A percentile compares a stretch with the other conserved stretches of the same genome.
Evolutionary conservation across 2,329 filamentous ascomycete genomes (phyloP).

Genomic region (Cladosporium sp.): DNA sequence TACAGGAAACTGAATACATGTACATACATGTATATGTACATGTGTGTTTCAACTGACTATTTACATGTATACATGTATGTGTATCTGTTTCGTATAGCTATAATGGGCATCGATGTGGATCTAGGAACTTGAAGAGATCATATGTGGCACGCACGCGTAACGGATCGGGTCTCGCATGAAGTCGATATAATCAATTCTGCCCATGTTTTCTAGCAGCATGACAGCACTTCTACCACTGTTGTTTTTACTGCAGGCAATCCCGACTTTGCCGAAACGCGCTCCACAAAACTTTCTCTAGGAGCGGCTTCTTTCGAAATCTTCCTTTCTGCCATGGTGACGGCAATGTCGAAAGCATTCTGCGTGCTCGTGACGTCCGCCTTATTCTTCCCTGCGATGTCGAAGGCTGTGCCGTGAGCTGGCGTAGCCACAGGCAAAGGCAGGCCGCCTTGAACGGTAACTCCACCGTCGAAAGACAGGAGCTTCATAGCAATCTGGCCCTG

Average conservation of each 20-base stretch:
- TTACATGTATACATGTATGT: neutral
- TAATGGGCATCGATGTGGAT: neutral
- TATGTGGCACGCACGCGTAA: neutral
- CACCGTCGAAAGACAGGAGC: slow-evolving; percentile 24
- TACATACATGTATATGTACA: too few relatives aligned
- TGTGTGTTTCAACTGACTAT: neutral
- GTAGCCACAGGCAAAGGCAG: slow-evolving; percentile 24
- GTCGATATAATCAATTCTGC: neutral
- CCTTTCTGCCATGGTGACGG: slow-evolving; percentile 23
- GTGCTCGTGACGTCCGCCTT: slow-evolving; percentile 22
- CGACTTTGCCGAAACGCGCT: neutral
- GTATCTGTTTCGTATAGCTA: neutral
- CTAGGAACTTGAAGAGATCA: neutral
- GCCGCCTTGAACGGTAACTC: slow-evolving; percentile 26
- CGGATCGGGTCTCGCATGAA: neutral
- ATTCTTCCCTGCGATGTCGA: slow-evolving; percentile 25
- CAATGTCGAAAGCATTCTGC: slow-evolving; percentile 25
- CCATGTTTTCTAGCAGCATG: slow-evolving; percentile 1
- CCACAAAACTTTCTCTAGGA: neutral
- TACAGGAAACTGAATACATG: too few relatives aligned
- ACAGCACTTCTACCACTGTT: neutral
- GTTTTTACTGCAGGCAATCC: neutral
- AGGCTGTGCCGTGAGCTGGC: slow-evolving; percentile 25
- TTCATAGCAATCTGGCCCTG: slow-evolving; percentile 27
- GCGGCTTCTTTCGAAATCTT: neutral